Evolutionary conservation across 352 stramenopile species (phyloP).

Genomic region (Globisporangium splendens): DNA sequence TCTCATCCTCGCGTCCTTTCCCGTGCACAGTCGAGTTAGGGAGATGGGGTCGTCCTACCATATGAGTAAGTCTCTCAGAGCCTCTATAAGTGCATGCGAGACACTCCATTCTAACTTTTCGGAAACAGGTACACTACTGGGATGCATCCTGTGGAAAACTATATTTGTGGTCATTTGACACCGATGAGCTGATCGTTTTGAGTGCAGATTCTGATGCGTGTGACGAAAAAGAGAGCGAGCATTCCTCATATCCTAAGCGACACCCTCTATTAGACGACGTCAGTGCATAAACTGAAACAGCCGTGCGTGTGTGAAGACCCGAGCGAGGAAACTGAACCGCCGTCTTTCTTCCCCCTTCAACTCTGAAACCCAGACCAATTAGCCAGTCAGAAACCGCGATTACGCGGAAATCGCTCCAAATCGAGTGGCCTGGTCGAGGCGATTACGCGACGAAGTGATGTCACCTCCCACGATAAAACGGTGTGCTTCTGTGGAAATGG

Average conservation of each 20-base stretch:
- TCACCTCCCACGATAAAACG: too few species aligned
- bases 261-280: too few species aligned
- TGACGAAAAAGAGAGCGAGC: not conserved
- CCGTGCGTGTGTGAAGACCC: not conserved
- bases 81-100: not conserved
- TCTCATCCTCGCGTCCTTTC: too few species aligned
- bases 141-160: not conserved
- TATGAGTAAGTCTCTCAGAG: too few species aligned
- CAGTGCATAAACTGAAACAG: not conserved
- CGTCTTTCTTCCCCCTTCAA: not conserved
- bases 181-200: conserved; percentile 11
- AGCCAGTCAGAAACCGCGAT: not conserved
- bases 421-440: not conserved
- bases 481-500: too few species aligned
- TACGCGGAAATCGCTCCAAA: too few species aligned
- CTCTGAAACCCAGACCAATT: not conserved
- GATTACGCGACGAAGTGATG: not conserved
- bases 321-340: not conserved
- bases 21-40: too few species aligned
- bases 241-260: conserved; percentile 1
- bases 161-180: not conserved
- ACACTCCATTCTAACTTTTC: not conserved
- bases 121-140: not conserved
- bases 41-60: too few species aligned
- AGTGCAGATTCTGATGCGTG: not conserved